Evolutionary conservation across 345 rosid species (phyloP), one percentile per base, ranked within the genome.

Genomic region (Brassica nigra): DNA sequence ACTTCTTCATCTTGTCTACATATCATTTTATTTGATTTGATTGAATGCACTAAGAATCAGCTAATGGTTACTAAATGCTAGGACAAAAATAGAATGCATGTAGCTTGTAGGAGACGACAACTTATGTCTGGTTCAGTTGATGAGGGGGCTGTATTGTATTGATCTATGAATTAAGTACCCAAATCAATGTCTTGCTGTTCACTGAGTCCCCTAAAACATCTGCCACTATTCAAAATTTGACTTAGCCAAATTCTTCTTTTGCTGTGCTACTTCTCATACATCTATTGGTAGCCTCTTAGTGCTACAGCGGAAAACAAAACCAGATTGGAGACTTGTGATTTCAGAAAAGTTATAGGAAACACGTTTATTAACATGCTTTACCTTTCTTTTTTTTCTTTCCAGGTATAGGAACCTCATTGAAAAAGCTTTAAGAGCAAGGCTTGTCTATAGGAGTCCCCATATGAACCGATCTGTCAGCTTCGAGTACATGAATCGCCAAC

Each of bases 391-490:
- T 12, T 66, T 42, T 61, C 11, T 42, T 85, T 82, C 74, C 90
- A 95, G 98, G 88, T 93, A 89, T 81, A 87, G 97, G 85, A 93
- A 90, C 86, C 95, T 93, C 76, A 85, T 90, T 81, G 98, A 96
- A 85, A 88, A 97, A 83, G 90, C 86, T 74, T 85, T 96, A 72
- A 88, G 81, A 84, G 99, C 97, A 71, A 90, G 99, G 87, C 95
- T 96, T 76, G 98, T 96, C 47, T 92, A 96, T 66, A 95, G 88
- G 78, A 87, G 80, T 76, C 98, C 97, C 75, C 87, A 92, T 77
- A 96, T 96, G 98, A 96, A 93, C 78, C 87, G 97, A 76, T 93
- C 97, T 23, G 97, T 96, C 77, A 96, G 98, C 89, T 96, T 96
- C 55, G 97, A 96, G 91, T 93, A 96, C 87, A 92, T 93, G 98